These are phyloP conservation scores for Pisolithus marmoratus DNA, from an alignment of 768 basidiomycete genomes.

Conservation along the genomic window DNA sequence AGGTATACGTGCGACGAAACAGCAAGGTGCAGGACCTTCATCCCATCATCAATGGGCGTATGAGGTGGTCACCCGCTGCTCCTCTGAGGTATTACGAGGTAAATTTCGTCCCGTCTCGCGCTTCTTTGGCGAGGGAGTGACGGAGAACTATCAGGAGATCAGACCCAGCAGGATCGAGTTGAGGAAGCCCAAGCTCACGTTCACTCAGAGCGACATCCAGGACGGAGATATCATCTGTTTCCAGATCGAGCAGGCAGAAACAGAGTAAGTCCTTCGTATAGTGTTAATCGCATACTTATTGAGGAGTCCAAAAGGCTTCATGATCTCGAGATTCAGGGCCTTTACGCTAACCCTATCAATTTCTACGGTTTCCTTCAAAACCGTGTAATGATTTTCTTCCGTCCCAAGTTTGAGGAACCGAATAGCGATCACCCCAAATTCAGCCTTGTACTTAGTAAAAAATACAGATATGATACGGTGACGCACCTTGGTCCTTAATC, in stretches of 20 bases:
- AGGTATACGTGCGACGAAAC: constrained; percentile 80
- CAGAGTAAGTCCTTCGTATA: constrained; percentile 60
- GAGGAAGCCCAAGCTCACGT: constrained; percentile 94
- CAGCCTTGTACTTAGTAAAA: constrained; percentile 89
- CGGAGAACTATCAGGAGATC: constrained; percentile 65
- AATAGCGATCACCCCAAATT: constrained; percentile 80
- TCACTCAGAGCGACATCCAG: constrained; percentile 96
- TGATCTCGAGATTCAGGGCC: constrained; percentile 81
- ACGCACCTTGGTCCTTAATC: constrained; percentile 24
- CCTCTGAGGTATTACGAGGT: constrained; percentile 96
- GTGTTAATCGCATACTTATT: constrained; percentile 2
- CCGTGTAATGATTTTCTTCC: constrained; percentile 92
- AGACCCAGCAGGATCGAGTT: constrained; percentile 99
- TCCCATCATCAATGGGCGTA: constrained; percentile 83
- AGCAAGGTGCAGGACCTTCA: constrained; percentile 87
- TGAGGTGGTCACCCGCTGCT: constrained; percentile 91
- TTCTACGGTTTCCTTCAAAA: constrained; percentile 99
- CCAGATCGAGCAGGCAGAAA: constrained; percentile 92
- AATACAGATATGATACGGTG: constrained; percentile 96
- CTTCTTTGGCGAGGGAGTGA: background rate
- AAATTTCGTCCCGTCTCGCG: constrained; percentile 8
- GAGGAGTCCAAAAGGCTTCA: constrained; percentile 48
- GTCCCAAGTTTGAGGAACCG: constrained; percentile 82
- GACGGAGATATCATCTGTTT: constrained; percentile 99
- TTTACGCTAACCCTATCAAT: constrained; percentile 85